Base-by-base conservation (phyloP, 495 filamentous ascomycete species). In the Aspergillus sparsus region DNA sequence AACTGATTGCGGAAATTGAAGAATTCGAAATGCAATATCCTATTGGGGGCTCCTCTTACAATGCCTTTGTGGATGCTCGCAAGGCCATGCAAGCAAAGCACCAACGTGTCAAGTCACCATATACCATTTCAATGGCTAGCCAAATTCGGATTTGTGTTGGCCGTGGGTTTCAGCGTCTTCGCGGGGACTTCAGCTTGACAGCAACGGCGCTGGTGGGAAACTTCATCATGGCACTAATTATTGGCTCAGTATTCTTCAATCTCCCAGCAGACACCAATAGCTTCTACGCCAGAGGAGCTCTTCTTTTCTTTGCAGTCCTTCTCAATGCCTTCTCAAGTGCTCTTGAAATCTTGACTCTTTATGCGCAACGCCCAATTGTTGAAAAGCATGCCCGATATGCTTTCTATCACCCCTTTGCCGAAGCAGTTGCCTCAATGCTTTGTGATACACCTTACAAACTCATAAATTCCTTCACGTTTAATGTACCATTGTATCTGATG, bases 261-360 rank as follows among this genome's bases (percentile, higher is more conserved):
- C 74, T 92, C 5, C 72, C 81, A 18, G 69, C 32, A 75, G 77
- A 55, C 85, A 90, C 46, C 62, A 71, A 53, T 82, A 82, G 72
- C 27, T 92, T 96, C 76, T 88, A 82, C 74, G 80, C 83, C 55
- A 82, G 88, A 49, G 90, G 89, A 35, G 89, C 88, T 49, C 78
- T 92, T 1, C 78, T 97, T 18, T 97, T 96, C 82, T 95, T 96
- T 64, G 89, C 90, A 42, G 85, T 93, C 62, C 80, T 97, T 13
- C 66, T 82, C 18, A 83, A 82, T 55, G 77, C 80, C n/a, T 69
- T 84, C 13, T 77, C 78, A 1, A 66, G 67, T 13, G 71, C 72
- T 62, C 68, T 75, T 1, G 85, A 89, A 63, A 85, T 88, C 66
- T 82, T 82, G 60, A 77, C 55, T 47, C 69, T 84, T 6, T 85